Conservation (phyloP, 345 rosid genomes). For the Triadica sebifera region DNA sequence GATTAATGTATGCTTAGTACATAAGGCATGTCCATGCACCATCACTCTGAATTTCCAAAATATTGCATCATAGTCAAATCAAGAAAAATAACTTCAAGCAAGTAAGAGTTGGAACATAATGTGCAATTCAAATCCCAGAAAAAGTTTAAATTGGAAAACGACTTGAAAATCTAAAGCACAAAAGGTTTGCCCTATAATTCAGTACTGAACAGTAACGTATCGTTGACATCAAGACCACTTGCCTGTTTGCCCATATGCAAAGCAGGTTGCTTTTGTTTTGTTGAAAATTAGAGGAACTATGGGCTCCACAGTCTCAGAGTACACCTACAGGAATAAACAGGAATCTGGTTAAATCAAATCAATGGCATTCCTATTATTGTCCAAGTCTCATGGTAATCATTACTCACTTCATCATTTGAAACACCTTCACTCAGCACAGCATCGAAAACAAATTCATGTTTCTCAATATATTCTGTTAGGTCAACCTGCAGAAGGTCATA, state of each 20-base stretch:
- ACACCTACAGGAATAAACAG: conserved; percentile 32
- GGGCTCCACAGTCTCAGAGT: conserved; percentile 56
- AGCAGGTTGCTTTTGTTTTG: conserved; percentile 59
- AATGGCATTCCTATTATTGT: background rate
- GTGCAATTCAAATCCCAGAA: background rate
- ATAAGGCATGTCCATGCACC: background rate
- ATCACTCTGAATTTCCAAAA: background rate
- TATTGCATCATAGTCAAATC: background rate
- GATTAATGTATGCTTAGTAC: background rate
- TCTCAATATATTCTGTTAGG: conserved; percentile 56
- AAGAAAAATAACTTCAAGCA: background rate
- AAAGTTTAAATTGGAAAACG: background rate
- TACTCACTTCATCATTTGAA: conserved; percentile 50
- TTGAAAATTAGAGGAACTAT: conserved; percentile 54
- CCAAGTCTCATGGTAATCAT: background rate
- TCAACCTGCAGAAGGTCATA: conserved; percentile 45
- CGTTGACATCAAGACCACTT: conserved; percentile 19
- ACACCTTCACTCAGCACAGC: conserved; percentile 52
- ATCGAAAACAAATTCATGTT: conserved; percentile 59
- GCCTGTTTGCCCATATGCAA: conserved; percentile 66
- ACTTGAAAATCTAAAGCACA: background rate
- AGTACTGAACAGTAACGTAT: background rate
- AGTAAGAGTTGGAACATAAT: background rate
- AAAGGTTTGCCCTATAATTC: background rate
- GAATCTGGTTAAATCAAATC: conserved; percentile 17